Conservation (phyloP, 345 rosid species). For the Citrus trifoliata region DNA sequence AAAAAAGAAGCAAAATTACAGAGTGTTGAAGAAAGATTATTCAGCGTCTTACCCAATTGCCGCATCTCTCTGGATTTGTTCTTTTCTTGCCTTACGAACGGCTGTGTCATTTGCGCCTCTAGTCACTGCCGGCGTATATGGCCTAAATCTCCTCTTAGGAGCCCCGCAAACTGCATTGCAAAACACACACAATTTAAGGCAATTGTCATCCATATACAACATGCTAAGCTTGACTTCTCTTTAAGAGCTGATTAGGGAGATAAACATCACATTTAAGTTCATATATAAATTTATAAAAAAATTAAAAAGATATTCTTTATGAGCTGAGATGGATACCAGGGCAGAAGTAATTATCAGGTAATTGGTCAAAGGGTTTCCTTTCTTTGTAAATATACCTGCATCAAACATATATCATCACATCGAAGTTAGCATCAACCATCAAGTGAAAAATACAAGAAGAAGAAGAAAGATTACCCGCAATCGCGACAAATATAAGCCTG, state of each 20-base stretch:
- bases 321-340: slow-evolving; percentile 44
- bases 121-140: slow-evolving; percentile 55
- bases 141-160: slow-evolving; percentile 83
- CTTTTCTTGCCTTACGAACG: slow-evolving; percentile 76
- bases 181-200: background rate
- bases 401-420: slow-evolving; percentile 1
- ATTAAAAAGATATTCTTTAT: no score
- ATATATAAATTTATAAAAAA: no score
- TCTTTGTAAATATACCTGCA: slow-evolving; percentile 86
- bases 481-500: slow-evolving; percentile 91
- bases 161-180: slow-evolving; percentile 83
- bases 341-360: slow-evolving; percentile 74
- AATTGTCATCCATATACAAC: background rate
- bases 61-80: slow-evolving; percentile 64
- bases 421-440: background rate
- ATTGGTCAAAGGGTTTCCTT: slow-evolving; percentile 82
- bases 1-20: no score
- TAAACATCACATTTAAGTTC: background rate
- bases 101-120: slow-evolving; percentile 59
- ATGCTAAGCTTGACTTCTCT: background rate
- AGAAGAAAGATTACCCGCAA: slow-evolving; percentile 57
- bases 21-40: no score
- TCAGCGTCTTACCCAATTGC: slow-evolving; percentile 52
- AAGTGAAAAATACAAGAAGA: background rate
- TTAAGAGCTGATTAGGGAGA: background rate